Percentiles rank a stretch among this genome's conserved stretches.
Evolutionary conservation across 1,284 basidiomycete species (phyloP).

Genomic region (Cryptococcus sp.): DNA sequence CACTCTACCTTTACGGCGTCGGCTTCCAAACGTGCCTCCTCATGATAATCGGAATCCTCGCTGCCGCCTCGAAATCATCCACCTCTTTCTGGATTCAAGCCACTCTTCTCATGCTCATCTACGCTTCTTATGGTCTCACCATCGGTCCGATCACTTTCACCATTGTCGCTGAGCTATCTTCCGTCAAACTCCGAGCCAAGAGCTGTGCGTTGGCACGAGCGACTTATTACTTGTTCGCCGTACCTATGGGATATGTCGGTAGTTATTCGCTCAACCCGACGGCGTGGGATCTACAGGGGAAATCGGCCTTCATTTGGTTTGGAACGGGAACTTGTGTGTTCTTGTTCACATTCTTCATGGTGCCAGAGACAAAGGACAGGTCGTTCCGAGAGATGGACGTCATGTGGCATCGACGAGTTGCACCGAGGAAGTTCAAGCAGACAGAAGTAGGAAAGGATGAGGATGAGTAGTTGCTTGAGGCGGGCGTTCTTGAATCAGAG

Average conservation of each 20-base stretch:
- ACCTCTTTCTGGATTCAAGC: conserved; percentile 8
- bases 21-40: conserved; percentile 5
- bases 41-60: conserved; percentile 6
- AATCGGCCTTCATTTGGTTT: conserved; percentile 14
- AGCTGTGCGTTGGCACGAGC: conserved; percentile 45
- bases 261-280: conserved; percentile 12
- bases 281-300: conserved; percentile 18
- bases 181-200: conserved; percentile 47
- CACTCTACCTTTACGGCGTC: conserved; percentile 47
- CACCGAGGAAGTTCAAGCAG: conserved; percentile 13
- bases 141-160: conserved; percentile 37
- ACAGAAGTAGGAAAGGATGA: conserved; percentile 10
- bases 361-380: conserved; percentile 23
- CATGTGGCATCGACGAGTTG: conserved; percentile 12
- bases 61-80: background rate
- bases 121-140: conserved; percentile 15
- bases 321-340: background rate
- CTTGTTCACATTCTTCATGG: conserved; percentile 13
- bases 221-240: conserved; percentile 35
- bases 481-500: too few species aligned
- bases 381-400: conserved; percentile 25
- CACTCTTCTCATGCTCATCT: conserved; percentile 16
- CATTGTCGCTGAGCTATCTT: conserved; percentile 47
- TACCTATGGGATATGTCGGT: conserved; percentile 7
- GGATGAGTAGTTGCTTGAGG: conserved; percentile 4